Base-by-base conservation (phyloP, 768 basidiomycete genomes). In the Hygrocybe punicea region DNA sequence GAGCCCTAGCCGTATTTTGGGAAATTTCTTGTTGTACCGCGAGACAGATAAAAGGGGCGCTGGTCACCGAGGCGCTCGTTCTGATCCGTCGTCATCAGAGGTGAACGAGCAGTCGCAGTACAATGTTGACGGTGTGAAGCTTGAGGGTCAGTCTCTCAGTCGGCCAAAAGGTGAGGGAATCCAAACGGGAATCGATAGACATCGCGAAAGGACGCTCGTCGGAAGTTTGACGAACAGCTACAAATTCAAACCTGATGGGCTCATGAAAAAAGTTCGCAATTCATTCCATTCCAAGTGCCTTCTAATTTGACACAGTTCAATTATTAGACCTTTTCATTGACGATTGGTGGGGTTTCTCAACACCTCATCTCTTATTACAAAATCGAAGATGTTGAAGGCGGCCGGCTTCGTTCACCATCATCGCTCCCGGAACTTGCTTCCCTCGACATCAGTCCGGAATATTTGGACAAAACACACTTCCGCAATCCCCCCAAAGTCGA, bases 311-410 rank as follows among this genome's bases (percentile, higher is more conserved):
- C 40, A 25, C 58, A 59, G 33, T 59, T 47, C 53, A n/a, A 37
- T 51, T 61, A 53, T 23, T 54, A 96, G 93, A 96, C 94, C 8
- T 94, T 97, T 70, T 96, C 94, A 10, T 76, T 97, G 55, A 86
- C 86, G 19, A 92, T 94, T 58, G 80, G 80, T 55, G 91, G 91
- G 23, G 88, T 89, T 35, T 81, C 91, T 1, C 93, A 97, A 66
- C 95, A 97, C 69, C 81, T 97, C 55, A 91, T 98, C 51, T 94
- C 93, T 4, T 98, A 98, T 76, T 98, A 97, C 78, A 87, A 86
- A 63, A 81, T 95, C 53, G 87, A 91, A 59, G 96, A 98, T 68
- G 93, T 97, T 25, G 83, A 91, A 56, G 84, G 84, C 47, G 95
- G 94, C 13, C 87, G 92, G 29, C 83, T 98, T 11, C 86, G 93